Conservation (phyloP, 345 rosid genomes). For the Rhodamnia rubescens region DNA sequence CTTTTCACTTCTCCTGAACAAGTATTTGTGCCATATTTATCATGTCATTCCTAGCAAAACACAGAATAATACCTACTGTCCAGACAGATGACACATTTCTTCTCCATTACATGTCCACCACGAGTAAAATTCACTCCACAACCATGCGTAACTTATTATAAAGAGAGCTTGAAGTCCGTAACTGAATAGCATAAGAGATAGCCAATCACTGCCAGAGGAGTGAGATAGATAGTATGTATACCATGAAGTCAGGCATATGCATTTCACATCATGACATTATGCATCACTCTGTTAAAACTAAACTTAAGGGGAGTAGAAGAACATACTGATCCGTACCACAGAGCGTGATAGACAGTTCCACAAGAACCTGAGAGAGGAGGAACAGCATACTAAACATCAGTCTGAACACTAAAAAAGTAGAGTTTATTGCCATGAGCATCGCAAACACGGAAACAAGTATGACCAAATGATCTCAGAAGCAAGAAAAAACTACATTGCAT, state of each 20-base stretch:
- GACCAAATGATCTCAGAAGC: not conserved
- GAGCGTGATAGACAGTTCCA: slow-evolving; percentile 91
- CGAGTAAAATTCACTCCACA: not conserved
- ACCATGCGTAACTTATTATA: not conserved
- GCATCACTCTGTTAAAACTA: slow-evolving; percentile 7
- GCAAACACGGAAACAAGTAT: not conserved
- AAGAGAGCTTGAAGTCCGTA: not conserved
- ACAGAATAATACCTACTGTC: not conserved
- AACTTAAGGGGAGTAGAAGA: slow-evolving; percentile 27
- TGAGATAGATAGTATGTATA: not conserved
- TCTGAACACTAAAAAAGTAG: not conserved
- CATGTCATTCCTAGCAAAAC: not conserved
- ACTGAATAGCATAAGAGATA: not conserved
- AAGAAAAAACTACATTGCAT: not conserved
- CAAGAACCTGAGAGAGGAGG: slow-evolving; percentile 69
- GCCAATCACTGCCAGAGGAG: not conserved
- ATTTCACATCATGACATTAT: not conserved
- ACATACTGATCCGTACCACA: slow-evolving; percentile 99
- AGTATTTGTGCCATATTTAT: not conserved
- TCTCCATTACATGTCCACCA: not conserved
- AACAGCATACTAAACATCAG: slow-evolving; percentile 9
- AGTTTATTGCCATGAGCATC: not conserved
- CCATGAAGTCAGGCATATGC: not conserved
- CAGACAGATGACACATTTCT: not conserved
- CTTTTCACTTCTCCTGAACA: not conserved